phyloP scores from a whole-genome alignment of 768 basidiomycete genomes.

The Suillus cothurnatus region DNA sequence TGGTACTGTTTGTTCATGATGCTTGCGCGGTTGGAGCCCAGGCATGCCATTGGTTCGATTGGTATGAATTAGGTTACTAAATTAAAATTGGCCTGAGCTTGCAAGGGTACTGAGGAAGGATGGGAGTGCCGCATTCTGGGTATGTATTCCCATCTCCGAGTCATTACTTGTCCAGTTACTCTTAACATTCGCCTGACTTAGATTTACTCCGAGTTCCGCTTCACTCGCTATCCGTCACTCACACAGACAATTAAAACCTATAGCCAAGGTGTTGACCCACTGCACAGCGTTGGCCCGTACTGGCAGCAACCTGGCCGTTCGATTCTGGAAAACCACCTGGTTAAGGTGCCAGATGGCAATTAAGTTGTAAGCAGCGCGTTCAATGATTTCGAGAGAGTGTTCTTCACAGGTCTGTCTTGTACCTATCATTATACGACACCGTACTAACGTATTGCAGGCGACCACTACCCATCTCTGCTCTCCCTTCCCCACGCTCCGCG shows the following conservation, averaged over 20 bases:
- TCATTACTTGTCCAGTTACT: background rate
- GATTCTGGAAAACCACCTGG: slow-evolving; percentile 68
- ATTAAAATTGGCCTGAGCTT: slow-evolving; percentile 77
- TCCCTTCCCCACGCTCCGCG: slow-evolving; percentile 38
- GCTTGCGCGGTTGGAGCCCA: slow-evolving; percentile 50
- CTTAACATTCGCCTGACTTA: slow-evolving; percentile 19
- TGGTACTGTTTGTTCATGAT: background rate
- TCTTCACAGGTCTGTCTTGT: slow-evolving; percentile 53
- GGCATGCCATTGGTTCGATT: slow-evolving; percentile 84
- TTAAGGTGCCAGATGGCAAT: slow-evolving; percentile 64
- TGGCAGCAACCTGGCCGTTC: slow-evolving; percentile 80
- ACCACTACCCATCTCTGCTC: slow-evolving; percentile 44
- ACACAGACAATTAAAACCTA: slow-evolving; percentile 64
- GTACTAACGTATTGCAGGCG: slow-evolving; percentile 29
- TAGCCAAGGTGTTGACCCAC: slow-evolving; percentile 54
- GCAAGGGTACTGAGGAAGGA: slow-evolving; percentile 57
- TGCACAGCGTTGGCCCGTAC: slow-evolving; percentile 60
- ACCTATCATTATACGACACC: background rate
- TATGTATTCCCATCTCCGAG: slow-evolving; percentile 30
- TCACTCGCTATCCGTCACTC: slow-evolving; percentile 57
- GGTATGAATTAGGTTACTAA: slow-evolving; percentile 58
- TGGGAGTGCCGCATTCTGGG: slow-evolving; percentile 78
- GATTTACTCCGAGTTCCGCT: slow-evolving; percentile 69
- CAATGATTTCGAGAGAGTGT: slow-evolving; percentile 50
- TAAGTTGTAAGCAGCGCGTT: slow-evolving; percentile 38